Evolutionary conservation across 1,284 basidiomycete species (phyloP).

Genomic region (Apiotrichum sp.): DNA sequence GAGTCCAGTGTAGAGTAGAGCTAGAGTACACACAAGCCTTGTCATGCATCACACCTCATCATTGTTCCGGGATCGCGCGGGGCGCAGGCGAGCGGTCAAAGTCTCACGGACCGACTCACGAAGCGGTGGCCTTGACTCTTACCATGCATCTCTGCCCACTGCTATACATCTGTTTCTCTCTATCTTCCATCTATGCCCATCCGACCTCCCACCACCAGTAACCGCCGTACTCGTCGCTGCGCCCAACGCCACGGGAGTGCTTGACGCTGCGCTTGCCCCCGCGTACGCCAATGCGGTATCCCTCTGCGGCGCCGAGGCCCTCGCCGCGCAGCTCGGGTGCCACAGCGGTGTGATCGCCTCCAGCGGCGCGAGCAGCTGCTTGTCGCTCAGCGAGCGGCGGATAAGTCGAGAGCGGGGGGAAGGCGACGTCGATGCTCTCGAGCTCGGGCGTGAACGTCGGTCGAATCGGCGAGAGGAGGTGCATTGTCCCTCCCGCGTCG

Average conservation of each 20-base stretch:
- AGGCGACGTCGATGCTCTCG: slow-evolving; percentile 38
- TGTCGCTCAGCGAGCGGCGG: slow-evolving; percentile 21
- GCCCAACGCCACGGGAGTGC: slow-evolving; percentile 41
- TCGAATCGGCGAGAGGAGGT: slow-evolving; percentile 43
- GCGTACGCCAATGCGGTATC: slow-evolving; percentile 33
- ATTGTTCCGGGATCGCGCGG: too few species aligned
- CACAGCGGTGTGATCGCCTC: not conserved
- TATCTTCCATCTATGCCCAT: slow-evolving; percentile 26
- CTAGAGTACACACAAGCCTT: not conserved
- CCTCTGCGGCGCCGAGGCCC: slow-evolving; percentile 25
- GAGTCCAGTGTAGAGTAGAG: not conserved
- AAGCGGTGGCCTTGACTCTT: too few species aligned
- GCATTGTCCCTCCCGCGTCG: slow-evolving; percentile 42
- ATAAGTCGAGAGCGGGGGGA: slow-evolving; percentile 34
- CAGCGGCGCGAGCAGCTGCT: slow-evolving; percentile 9
- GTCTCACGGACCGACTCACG: too few species aligned
- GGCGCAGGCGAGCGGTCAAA: too few species aligned
- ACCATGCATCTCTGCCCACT: too few species aligned
- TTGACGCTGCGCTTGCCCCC: slow-evolving; percentile 36
- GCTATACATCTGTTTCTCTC: not conserved
- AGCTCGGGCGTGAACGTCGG: slow-evolving; percentile 47
- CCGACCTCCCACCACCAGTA: slow-evolving; percentile 49
- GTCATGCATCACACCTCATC: slow-evolving; percentile 7
- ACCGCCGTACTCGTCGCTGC: slow-evolving; percentile 41
- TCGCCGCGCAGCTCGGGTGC: slow-evolving; percentile 21